Conservation (phyloP, 202 grass and related monocot genomes). For the Setaria viridis region DNA sequence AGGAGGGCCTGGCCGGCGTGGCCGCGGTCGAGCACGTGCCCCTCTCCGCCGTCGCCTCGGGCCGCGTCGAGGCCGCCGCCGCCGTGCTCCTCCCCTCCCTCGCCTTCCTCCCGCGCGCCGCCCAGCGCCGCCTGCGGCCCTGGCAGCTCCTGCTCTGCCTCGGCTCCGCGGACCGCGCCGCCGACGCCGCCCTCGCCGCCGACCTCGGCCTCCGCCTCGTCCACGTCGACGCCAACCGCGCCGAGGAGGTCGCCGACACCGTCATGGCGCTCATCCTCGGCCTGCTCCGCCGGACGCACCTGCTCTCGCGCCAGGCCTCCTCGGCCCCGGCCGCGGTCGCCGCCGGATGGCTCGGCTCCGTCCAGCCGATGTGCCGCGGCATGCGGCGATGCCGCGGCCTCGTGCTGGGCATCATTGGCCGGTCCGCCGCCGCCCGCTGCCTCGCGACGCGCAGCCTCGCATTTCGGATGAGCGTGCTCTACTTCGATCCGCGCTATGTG, state of each 20-base stretch:
- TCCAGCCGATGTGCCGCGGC: conserved; percentile 83
- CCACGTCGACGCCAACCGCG: conserved; percentile 81
- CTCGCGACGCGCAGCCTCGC: conserved; percentile 89
- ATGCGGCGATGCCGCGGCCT: conserved; percentile 92
- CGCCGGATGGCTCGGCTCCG: conserved; percentile 68
- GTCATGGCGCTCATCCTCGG: conserved; percentile 90
- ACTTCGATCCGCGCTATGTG: conserved; percentile 78
- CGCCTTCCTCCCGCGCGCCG: conserved; percentile 78
- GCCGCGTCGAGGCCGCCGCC: conserved; percentile 73
- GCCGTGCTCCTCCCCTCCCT: conserved; percentile 72
- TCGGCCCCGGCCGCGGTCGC: conserved; percentile 60
- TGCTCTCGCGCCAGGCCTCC: conserved; percentile 74
- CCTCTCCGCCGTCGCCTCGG: conserved; percentile 62
- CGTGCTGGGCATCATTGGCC: conserved; percentile 80
- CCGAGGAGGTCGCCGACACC: conserved; percentile 90
- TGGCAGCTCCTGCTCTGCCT: conserved; percentile 98
- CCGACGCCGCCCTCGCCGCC: conserved; percentile 66
- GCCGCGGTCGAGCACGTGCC: conserved; percentile 80
- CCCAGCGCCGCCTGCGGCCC: conserved; percentile 84
- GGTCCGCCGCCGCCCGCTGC: conserved; percentile 76
- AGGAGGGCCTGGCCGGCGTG: conserved; percentile 64
- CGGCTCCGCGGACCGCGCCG: conserved; percentile 75
- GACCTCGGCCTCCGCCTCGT: conserved; percentile 82
- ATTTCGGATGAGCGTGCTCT: conserved; percentile 91
- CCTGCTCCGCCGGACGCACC: conserved; percentile 78